Evolutionary conservation across 2,329 filamentous ascomycete genomes (phyloP).

Genomic region (Talaromyces sp.): DNA sequence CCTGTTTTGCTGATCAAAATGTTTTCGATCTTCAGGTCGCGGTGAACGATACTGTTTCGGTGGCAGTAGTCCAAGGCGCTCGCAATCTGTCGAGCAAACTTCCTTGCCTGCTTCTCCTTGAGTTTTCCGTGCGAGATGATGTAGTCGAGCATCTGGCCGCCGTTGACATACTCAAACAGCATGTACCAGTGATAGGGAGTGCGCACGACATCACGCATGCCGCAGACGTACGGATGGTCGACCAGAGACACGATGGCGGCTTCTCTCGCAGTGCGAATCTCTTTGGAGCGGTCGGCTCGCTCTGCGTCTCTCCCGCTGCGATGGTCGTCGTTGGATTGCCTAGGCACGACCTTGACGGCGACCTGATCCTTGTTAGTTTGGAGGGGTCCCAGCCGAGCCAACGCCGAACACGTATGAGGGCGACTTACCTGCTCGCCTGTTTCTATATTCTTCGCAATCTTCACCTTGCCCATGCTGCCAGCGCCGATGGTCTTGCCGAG

Average conservation of each 20-base stretch:
- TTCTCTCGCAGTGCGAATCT: slow-evolving; percentile 89
- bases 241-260: slow-evolving; percentile 93
- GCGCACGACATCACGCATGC: slow-evolving; percentile 87
- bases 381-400: no score
- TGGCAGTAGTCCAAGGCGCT: slow-evolving; percentile 97
- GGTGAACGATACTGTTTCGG: slow-evolving; percentile 94
- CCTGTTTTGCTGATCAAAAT: slow-evolving; percentile 98
- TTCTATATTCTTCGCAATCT: slow-evolving; percentile 84
- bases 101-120: slow-evolving; percentile 96
- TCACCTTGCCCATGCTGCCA: slow-evolving; percentile 98
- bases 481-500: slow-evolving; percentile 95
- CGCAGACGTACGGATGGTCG: slow-evolving; percentile 92
- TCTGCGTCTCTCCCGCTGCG: slow-evolving; percentile 68
- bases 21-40: slow-evolving; percentile 97
- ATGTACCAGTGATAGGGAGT: slow-evolving; percentile 99
- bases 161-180: slow-evolving; percentile 98
- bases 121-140: slow-evolving; percentile 97
- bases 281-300: slow-evolving; percentile 90
- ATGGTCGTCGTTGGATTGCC: slow-evolving; percentile 82
- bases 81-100: slow-evolving; percentile 95
- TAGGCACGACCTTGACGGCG: slow-evolving; percentile 93
- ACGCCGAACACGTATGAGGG: not conserved
- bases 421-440: slow-evolving; percentile 77
- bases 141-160: slow-evolving; percentile 98
- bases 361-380: slow-evolving; percentile 52